phyloP scores from a whole-genome alignment of 352 stramenopile genomes.

The Pythium coloratum region DNA sequence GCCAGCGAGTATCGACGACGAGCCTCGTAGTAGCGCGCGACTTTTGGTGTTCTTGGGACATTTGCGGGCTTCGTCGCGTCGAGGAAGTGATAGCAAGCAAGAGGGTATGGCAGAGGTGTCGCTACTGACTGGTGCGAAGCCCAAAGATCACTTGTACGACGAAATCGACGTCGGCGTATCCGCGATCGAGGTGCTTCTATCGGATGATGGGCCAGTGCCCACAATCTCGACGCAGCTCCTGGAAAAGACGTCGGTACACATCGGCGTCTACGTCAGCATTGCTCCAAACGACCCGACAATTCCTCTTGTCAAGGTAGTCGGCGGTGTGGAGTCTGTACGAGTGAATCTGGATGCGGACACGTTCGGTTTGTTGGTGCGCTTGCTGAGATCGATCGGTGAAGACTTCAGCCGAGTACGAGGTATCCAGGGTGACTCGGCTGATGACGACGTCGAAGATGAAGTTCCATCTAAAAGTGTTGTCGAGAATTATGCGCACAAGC shows the following conservation, averaged over 20 bases:
- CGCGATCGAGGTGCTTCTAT: constrained; percentile 74
- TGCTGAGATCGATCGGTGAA: constrained; percentile 69
- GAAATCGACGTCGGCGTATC: constrained; percentile 76
- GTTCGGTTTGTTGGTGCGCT: constrained; percentile 56
- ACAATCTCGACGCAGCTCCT: constrained; percentile 45
- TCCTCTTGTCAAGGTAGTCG: constrained; percentile 74
- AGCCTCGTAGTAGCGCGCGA: constrained; percentile 30
- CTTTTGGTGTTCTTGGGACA: constrained; percentile 78
- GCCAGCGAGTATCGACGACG: constrained; percentile 20
- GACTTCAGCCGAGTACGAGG: constrained; percentile 42
- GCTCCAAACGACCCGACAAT: constrained; percentile 76
- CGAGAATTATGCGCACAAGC: background rate
- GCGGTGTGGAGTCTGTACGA: constrained; percentile 65
- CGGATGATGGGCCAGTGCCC: constrained; percentile 10
- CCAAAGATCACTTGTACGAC: constrained; percentile 60
- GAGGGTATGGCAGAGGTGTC: constrained; percentile 5
- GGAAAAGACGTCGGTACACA: constrained; percentile 72
- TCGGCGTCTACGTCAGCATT: constrained; percentile 79
- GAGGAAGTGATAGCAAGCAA: constrained; percentile 21
- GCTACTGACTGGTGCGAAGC: constrained; percentile 3
- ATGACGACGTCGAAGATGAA: background rate
- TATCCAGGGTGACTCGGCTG: background rate
- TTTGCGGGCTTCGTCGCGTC: constrained; percentile 63
- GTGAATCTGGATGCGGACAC: constrained; percentile 68
- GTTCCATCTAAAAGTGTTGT: background rate